A percentile compares a stretch with the other conserved stretches of the same genome.
Evolutionary conservation across 164 flowering plant species (phyloP).

Genomic region (Chimonanthus praecox): DNA sequence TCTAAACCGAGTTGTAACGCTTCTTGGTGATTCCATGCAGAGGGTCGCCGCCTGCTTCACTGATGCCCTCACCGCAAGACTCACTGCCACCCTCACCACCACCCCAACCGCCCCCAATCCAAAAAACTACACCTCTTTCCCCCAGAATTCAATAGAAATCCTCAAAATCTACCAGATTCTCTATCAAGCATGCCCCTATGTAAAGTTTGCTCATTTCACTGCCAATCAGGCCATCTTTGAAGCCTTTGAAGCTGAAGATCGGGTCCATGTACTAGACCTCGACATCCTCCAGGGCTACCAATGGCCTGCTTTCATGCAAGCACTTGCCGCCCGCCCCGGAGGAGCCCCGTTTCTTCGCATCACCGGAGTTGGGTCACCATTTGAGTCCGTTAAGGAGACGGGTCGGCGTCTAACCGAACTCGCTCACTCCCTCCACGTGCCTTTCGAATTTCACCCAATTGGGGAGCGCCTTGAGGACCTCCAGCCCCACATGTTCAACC

Average conservation of each 20-base stretch:
- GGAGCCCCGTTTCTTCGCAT: slow-evolving; percentile 66
- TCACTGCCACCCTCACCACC: slow-evolving; percentile 48
- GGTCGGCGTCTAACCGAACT: slow-evolving; percentile 51
- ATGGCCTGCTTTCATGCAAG: slow-evolving; percentile 84
- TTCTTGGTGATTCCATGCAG: slow-evolving; percentile 74
- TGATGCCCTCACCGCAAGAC: slow-evolving; percentile 54
- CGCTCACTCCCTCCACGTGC: slow-evolving; percentile 58
- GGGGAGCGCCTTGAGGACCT: slow-evolving; percentile 56
- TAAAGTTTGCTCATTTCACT: slow-evolving; percentile 76
- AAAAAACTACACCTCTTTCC: slow-evolving; percentile 35
- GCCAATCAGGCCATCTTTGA: slow-evolving; percentile 82
- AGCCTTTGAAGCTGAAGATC: slow-evolving; percentile 60
- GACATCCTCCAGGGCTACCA: slow-evolving; percentile 80
- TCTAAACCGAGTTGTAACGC: slow-evolving; percentile 50
- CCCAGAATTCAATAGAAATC: slow-evolving; percentile 45
- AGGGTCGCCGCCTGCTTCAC: slow-evolving; percentile 72
- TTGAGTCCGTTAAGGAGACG: slow-evolving; percentile 43
- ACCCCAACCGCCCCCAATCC: slow-evolving; percentile 25
- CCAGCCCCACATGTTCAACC: slow-evolving; percentile 61
- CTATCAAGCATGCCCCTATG: slow-evolving; percentile 74
- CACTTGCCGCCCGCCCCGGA: slow-evolving; percentile 57
- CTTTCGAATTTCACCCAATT: slow-evolving; percentile 66
- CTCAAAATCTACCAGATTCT: slow-evolving; percentile 61
- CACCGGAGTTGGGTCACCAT: slow-evolving; percentile 58
- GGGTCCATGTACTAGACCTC: slow-evolving; percentile 69